Evolutionary conservation across 2,329 filamentous ascomycete genomes (phyloP), one percentile per base, ranked within the genome.

Genomic region (Onygenales sp.): DNA sequence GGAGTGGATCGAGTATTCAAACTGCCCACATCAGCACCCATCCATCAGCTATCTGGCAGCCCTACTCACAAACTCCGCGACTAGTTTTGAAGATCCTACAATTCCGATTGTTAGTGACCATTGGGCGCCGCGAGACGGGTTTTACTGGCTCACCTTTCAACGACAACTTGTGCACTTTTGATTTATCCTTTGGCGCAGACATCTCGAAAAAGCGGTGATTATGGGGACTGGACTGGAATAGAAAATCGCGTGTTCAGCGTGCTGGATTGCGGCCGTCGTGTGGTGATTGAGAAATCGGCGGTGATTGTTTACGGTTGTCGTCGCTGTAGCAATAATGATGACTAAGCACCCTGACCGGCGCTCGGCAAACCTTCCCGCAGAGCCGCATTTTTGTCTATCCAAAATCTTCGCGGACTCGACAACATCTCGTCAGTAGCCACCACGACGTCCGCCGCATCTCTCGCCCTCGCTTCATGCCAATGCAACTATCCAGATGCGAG

Each of bases 1-100:
- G 0, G 91, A 94, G 66, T 98, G 93, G 67, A 97, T 96, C 1
- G 89, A 96, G 72, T 95, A 98, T 77, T 98, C 90, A 67, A 98
- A 98, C 70, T 73, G 44, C 2, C 37, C 9, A 40, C 10, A 32
- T 49, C 21, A 49, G 46, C 46, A 27, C 9, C 46, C 27, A 14
- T 39, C 17, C 21, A 49, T n/a, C 31, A 11, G 6, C 17, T 31
- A 3, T 31, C 36, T n/a, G 34, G 34, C 11, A 32, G 32, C 2
- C 21, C 47, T 27, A 79, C 87, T 70, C 76, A 95, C 90, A 70
- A 98, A 98, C 76, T 98, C 93, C 44, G 92, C 87, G 54, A 97
- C 90, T 39, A 95, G 81, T 72, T 92, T 94, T 40, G 89, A 83
- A 62, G 84, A 86, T 53, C 84, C 81, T 83, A 59, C 44, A 52